A percentile compares a stretch with the other conserved stretches of the same genome.
Evolutionary conservation across 768 basidiomycete genomes (phyloP).

Genomic region (Trametes cingulata): DNA sequence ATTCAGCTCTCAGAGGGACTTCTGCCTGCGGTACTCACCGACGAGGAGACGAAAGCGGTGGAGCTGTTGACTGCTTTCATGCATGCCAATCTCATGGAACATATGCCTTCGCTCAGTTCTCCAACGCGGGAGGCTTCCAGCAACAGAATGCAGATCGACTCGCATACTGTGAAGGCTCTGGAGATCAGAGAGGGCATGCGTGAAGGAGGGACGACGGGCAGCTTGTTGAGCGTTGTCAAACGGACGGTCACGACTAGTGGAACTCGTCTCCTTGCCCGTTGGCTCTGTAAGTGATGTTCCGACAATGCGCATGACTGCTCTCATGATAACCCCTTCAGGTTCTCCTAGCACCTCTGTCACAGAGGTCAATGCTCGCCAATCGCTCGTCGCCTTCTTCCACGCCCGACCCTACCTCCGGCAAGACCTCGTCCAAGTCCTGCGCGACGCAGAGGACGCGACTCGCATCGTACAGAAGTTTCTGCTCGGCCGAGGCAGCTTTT

Average conservation of each 20-base stretch:
- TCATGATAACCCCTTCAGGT: conserved; percentile 43
- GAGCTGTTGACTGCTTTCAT: conserved; percentile 65
- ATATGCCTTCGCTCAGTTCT: conserved; percentile 64
- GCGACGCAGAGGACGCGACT: conserved; percentile 64
- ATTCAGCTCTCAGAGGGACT: neutral
- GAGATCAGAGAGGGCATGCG: conserved; percentile 77
- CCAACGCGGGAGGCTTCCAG: conserved; percentile 57
- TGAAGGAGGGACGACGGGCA: conserved; percentile 74
- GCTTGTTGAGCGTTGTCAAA: conserved; percentile 71
- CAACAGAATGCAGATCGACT: conserved; percentile 84
- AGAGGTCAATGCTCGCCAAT: conserved; percentile 75
- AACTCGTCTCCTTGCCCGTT: conserved; percentile 69
- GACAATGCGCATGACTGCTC: conserved; percentile 5
- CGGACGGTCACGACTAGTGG: conserved; percentile 79
- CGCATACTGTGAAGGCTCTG: conserved; percentile 85
- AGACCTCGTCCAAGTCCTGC: conserved; percentile 59
- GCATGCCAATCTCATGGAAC: conserved; percentile 67
- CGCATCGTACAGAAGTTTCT: conserved; percentile 80
- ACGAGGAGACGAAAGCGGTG: conserved; percentile 57
- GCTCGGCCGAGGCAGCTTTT: conserved; percentile 63
- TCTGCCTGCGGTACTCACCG: conserved; percentile 24
- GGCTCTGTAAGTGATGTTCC: conserved; percentile 61
- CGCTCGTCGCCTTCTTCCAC: conserved; percentile 73
- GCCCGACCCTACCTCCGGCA: conserved; percentile 59
- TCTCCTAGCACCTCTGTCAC: conserved; percentile 77